These are phyloP conservation scores for Elsinoe fawcettii DNA, from an alignment of 2,329 filamentous ascomycete species.

Conservation along the genomic window DNA sequence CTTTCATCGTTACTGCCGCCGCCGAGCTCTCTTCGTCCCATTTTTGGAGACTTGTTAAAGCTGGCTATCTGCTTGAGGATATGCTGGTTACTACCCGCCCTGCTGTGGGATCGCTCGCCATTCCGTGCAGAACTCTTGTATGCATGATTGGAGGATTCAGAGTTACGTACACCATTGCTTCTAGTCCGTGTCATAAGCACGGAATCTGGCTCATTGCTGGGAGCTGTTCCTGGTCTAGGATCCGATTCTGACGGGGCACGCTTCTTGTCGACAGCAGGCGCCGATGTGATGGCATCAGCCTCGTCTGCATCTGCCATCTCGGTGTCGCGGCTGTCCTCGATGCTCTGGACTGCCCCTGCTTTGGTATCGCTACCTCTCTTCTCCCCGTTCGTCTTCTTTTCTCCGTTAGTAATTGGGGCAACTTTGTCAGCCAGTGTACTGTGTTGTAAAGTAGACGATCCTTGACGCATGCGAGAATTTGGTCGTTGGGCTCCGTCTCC, in stretches of 20 bases:
- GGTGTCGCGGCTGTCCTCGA: slow-evolving; percentile 2
- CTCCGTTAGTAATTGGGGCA: not conserved
- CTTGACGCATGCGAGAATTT: slow-evolving; percentile 12
- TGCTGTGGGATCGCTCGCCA: slow-evolving; percentile 19
- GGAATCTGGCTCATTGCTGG: not conserved
- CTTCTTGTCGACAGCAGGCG: slow-evolving; percentile 18
- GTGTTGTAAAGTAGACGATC: slow-evolving; percentile 11
- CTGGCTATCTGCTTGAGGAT: slow-evolving; percentile 33
- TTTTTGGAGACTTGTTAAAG: slow-evolving; percentile 31
- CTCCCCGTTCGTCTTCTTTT: slow-evolving; percentile 12
- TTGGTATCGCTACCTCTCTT: not conserved
- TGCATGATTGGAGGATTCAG: slow-evolving; percentile 1
- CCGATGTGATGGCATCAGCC: slow-evolving; percentile 20
- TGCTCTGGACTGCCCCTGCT: not conserved
- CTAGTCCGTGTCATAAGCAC: slow-evolving; percentile 10
- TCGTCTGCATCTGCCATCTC: not conserved
- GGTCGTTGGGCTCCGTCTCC: slow-evolving; percentile 1
- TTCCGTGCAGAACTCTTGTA: not conserved
- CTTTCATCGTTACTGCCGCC: slow-evolving; percentile 8
- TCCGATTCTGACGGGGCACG: not conserved
- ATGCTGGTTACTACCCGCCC: slow-evolving; percentile 28
- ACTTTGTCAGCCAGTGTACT: slow-evolving; percentile 3
- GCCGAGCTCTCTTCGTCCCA: slow-evolving; percentile 23
- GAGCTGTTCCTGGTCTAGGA: slow-evolving; percentile 4
- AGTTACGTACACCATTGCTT: slow-evolving; percentile 6